phyloP scores from a whole-genome alignment of 176 grass and related monocot species.

The Alopecurus myosuroides region DNA sequence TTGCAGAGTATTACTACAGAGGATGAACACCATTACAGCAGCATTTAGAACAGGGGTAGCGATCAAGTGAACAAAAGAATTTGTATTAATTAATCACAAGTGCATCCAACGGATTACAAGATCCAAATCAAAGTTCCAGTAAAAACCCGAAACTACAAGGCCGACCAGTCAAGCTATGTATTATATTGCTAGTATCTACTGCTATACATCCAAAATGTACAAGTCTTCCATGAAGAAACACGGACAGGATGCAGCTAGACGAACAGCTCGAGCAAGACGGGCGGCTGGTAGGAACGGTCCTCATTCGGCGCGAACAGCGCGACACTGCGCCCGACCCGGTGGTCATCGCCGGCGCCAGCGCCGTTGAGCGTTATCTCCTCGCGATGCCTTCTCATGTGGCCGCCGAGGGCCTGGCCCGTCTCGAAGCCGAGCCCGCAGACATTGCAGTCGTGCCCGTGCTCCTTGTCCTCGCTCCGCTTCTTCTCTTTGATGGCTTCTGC shows the following conservation, averaged over 20 bases:
- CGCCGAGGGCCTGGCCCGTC: no score
- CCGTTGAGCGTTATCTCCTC: background rate
- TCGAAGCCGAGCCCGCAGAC: background rate
- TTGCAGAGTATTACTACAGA: no score
- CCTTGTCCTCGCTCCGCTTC: background rate
- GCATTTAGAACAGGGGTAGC: no score
- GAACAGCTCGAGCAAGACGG: conserved; percentile 32
- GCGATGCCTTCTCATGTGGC: no score
- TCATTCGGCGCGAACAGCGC: background rate
- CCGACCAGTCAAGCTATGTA: no score
- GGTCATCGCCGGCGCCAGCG: background rate
- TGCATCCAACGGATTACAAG: no score
- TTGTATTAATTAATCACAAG: background rate
- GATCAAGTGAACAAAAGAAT: no score
- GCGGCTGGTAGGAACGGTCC: background rate
- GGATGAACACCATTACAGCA: no score
- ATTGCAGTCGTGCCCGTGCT: background rate
- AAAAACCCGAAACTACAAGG: background rate
- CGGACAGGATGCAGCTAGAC: background rate
- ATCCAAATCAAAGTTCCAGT: background rate
- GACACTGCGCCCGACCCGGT: conserved; percentile 5
- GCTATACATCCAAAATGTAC: no score
- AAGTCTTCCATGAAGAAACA: background rate
- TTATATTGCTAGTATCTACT: no score
- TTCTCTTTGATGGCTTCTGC: background rate